A percentile compares a stretch with the other conserved stretches of the same genome.
These are phyloP conservation scores for Globisporangium emineosum DNA, from an alignment of 352 stramenopile genomes.

Conservation along the genomic window DNA sequence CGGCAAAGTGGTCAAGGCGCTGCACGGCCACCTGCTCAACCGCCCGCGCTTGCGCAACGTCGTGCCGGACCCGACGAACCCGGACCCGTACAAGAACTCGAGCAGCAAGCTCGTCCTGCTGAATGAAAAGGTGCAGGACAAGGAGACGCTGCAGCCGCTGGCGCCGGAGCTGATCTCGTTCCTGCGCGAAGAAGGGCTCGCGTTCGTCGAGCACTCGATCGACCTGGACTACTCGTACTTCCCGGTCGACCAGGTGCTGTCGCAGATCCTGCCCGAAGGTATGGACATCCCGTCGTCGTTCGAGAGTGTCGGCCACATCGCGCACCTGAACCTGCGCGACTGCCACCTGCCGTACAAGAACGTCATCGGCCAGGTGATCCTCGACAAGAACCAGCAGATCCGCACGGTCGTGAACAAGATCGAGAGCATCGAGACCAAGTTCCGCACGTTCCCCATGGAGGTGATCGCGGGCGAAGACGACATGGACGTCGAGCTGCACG, in stretches of 20 bases:
- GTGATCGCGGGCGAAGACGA: conserved; percentile 88
- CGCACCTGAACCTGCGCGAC: conserved; percentile 96
- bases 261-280: conserved; percentile 72
- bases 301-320: conserved; percentile 95
- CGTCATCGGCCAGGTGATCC: conserved; percentile 96
- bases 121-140: conserved; percentile 57
- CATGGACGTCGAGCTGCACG: conserved; percentile 87
- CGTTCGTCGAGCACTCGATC: conserved; percentile 64
- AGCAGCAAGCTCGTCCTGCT: conserved; percentile 72
- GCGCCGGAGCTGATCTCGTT: conserved; percentile 50
- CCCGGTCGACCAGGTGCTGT: conserved; percentile 76
- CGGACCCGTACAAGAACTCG: conserved; percentile 58
- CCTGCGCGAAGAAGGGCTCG: conserved; percentile 49
- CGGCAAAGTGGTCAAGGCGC: conserved; percentile 59
- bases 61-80: conserved; percentile 60
- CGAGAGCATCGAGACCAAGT: conserved; percentile 93
- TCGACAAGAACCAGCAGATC: conserved; percentile 97
- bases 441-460: conserved; percentile 97
- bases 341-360: conserved; percentile 95
- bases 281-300: conserved; percentile 93
- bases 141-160: conserved; percentile 50
- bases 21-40: conserved; percentile 76
- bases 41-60: conserved; percentile 70
- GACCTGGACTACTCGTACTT: conserved; percentile 81
- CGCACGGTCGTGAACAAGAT: conserved; percentile 98